Conservation (phyloP, 805 yeast genomes). For the Hanseniaspora clermontiae region DNA sequence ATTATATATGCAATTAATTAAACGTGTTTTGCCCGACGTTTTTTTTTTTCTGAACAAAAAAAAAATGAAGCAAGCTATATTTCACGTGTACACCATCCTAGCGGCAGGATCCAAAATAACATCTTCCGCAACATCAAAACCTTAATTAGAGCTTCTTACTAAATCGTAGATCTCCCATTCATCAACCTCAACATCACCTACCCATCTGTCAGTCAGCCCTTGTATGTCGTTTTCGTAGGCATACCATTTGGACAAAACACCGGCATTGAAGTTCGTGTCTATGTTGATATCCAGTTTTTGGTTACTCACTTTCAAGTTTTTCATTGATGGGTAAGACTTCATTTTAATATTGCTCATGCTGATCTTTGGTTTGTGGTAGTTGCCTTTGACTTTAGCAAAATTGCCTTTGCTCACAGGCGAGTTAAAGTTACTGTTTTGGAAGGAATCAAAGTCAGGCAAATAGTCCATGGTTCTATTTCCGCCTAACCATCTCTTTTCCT, state of each 20-base stretch:
- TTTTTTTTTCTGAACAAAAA: not conserved
- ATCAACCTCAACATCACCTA: not conserved
- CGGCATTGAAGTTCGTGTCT: not conserved
- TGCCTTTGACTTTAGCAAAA: not conserved
- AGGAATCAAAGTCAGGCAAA: constrained; percentile 6
- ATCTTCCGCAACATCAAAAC: not conserved
- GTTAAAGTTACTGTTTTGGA: not conserved
- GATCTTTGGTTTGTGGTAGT: not conserved
- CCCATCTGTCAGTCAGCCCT: not conserved
- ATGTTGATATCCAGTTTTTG: not conserved
- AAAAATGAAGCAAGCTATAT: too few species aligned
- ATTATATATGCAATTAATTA: not conserved
- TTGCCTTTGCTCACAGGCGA: not conserved
- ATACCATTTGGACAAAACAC: constrained; percentile 4
- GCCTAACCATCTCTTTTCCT: constrained; percentile 9
- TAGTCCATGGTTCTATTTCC: not conserved
- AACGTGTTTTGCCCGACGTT: not conserved
- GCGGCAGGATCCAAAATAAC: too few species aligned
- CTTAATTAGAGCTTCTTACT: not conserved
- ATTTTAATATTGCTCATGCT: not conserved
- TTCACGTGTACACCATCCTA: too few species aligned
- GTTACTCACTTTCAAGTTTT: not conserved
- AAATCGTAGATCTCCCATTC: constrained; percentile 11
- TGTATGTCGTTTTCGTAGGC: not conserved
- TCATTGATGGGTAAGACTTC: not conserved